Conservation (phyloP, 257 asterid species). For the Craterostigma plantagineum region DNA sequence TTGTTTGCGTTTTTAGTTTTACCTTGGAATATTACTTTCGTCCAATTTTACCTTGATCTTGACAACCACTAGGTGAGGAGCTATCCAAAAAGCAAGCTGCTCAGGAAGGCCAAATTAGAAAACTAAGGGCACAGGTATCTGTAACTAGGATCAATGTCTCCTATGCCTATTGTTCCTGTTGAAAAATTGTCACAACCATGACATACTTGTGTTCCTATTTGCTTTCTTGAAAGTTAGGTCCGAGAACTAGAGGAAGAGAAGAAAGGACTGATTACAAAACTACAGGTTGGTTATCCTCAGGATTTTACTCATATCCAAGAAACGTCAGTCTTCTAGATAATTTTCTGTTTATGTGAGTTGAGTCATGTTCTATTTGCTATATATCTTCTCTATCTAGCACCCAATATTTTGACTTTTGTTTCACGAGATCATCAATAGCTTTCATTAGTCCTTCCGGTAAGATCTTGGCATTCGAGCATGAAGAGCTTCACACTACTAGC, state of each 20-base stretch:
- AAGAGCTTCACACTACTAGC: no score
- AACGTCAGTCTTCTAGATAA: no score
- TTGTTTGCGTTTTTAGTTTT: no score
- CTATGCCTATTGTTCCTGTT: constrained; percentile 6
- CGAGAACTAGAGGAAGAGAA: constrained; percentile 99
- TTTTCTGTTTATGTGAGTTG: no score
- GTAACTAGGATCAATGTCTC: constrained; percentile 11
- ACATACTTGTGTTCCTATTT: constrained; percentile 9
- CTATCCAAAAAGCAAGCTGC: constrained; percentile 99
- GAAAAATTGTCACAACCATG: constrained; percentile 10
- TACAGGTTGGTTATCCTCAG: constrained; percentile 42
- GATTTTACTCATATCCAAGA: not conserved
- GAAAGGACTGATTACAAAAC: constrained; percentile 63
- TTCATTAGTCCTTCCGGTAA: no score
- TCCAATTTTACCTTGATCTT: constrained; percentile 9
- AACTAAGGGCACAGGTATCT: constrained; percentile 90
- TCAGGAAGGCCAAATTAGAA: constrained; percentile 84
- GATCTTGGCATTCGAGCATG: no score
- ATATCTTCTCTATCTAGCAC: no score
- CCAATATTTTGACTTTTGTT: no score
- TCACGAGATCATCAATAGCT: no score
- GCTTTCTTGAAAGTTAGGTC: constrained; percentile 62
- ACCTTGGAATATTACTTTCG: not conserved
- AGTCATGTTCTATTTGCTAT: no score
- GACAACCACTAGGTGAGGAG: constrained; percentile 59